Conservation (phyloP, 805 yeast genomes). For the Hanseniaspora meyeri region DNA sequence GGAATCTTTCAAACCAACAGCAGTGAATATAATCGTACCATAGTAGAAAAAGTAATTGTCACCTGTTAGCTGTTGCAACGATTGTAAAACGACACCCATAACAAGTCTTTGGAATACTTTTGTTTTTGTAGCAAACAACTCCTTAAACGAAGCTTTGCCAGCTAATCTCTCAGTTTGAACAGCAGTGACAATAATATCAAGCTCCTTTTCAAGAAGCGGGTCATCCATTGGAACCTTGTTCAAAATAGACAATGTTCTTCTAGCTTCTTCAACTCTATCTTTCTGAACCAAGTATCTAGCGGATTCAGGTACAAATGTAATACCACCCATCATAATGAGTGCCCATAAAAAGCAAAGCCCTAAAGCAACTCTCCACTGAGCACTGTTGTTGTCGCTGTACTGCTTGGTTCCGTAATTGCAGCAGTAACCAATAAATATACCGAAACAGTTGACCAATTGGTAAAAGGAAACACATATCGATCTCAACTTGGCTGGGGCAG, state of each 20-base stretch:
- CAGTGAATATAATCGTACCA: slow-evolving; percentile 49
- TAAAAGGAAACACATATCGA: slow-evolving; percentile 59
- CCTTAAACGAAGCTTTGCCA: slow-evolving; percentile 55
- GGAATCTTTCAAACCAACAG: slow-evolving; percentile 48
- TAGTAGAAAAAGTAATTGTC: slow-evolving; percentile 56
- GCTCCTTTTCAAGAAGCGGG: slow-evolving; percentile 44
- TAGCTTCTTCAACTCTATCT: slow-evolving; percentile 49
- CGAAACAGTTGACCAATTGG: slow-evolving; percentile 58
- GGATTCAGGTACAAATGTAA: slow-evolving; percentile 55
- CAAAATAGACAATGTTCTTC: slow-evolving; percentile 43
- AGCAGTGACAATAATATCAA: slow-evolving; percentile 47
- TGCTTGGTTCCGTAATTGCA: slow-evolving; percentile 53
- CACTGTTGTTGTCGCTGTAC: slow-evolving; percentile 44
- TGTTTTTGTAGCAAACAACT: slow-evolving; percentile 54
- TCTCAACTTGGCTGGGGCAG: slow-evolving; percentile 58
- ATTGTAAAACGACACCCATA: slow-evolving; percentile 45
- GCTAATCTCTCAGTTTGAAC: slow-evolving; percentile 47
- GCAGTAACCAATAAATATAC: slow-evolving; percentile 68
- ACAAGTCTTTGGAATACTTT: slow-evolving; percentile 37
- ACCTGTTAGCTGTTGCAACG: slow-evolving; percentile 57
- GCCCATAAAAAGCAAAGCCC: slow-evolving; percentile 44
- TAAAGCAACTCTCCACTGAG: slow-evolving; percentile 64
- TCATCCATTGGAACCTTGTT: slow-evolving; percentile 45
- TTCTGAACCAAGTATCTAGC: slow-evolving; percentile 53
- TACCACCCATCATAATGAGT: slow-evolving; percentile 28